Percentiles rank a stretch among this genome's conserved stretches.
These are phyloP conservation scores for Oryza glaberrima DNA, from an alignment of 176 grass and related monocot genomes.

Conservation along the genomic window DNA sequence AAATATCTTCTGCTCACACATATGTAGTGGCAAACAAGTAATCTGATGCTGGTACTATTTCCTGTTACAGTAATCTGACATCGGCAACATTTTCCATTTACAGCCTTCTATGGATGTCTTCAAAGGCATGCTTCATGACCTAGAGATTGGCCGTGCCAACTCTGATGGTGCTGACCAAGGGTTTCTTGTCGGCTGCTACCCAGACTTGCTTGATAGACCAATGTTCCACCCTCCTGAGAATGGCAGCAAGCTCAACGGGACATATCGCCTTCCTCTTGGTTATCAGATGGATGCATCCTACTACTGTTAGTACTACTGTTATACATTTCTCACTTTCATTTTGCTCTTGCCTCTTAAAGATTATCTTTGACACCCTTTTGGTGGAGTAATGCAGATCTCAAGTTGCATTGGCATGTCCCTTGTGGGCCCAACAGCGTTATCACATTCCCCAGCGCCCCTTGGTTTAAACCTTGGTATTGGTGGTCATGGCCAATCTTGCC, in stretches of 20 bases:
- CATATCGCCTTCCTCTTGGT: conserved; percentile 88
- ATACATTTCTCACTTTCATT: not conserved
- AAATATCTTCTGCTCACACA: conserved; percentile 17
- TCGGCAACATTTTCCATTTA: conserved; percentile 12
- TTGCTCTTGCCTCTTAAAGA: not conserved
- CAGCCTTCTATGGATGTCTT: conserved; percentile 97
- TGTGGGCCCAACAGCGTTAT: conserved; percentile 96
- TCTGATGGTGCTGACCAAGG: conserved; percentile 94
- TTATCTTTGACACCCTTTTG: conserved; percentile 11
- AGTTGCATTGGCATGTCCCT: conserved; percentile 84
- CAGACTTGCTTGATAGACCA: conserved; percentile 82
- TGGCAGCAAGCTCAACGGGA: conserved; percentile 83
- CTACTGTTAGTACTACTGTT: conserved; percentile 68
- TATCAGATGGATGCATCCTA: conserved; percentile 99
- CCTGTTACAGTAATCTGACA: conserved; percentile 16
- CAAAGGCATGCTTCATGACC: conserved; percentile 87
- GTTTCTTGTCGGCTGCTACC: conserved; percentile 83
- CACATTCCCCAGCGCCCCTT: conserved; percentile 96
- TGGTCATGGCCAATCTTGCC: conserved; percentile 99
- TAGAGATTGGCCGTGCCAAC: conserved; percentile 68
- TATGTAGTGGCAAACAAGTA: not conserved
- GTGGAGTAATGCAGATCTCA: conserved; percentile 73
- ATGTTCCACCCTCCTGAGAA: conserved; percentile 90
- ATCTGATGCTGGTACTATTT: conserved; percentile 9
- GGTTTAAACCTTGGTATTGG: conserved; percentile 99